A percentile compares a stretch with the other conserved stretches of the same genome.
phyloP scores from a whole-genome alignment of 805 yeast genomes.

The Saitoella complicata region DNA sequence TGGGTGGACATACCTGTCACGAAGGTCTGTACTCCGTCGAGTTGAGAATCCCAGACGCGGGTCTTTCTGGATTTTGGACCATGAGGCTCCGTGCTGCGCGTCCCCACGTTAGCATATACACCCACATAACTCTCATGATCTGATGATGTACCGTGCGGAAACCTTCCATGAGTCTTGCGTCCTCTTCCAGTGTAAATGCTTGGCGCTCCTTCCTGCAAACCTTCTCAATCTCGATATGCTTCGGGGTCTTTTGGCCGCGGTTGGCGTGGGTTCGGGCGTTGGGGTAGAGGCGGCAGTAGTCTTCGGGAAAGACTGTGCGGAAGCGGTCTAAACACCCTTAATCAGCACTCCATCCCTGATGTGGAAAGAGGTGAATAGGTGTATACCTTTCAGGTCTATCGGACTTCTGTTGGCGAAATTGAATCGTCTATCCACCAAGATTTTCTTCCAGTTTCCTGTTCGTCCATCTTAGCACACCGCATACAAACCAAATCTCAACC shows the following conservation, averaged over 20 bases:
- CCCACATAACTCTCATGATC: neutral
- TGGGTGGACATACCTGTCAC: constrained; percentile 20
- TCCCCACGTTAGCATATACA: neutral
- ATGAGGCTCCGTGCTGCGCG: constrained; percentile 27
- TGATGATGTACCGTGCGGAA: constrained; percentile 15
- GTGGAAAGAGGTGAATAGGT: constrained; percentile 2
- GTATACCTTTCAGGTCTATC: constrained; percentile 27
- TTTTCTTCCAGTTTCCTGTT: constrained; percentile 31
- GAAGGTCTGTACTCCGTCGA: constrained; percentile 28
- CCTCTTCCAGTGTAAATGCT: constrained; percentile 28
- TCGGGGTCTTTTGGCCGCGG: constrained; percentile 12
- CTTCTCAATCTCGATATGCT: constrained; percentile 21
- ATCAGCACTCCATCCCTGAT: neutral
- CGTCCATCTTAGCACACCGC: constrained; percentile 6
- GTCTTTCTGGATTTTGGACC: constrained; percentile 31
- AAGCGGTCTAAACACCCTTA: constrained; percentile 18
- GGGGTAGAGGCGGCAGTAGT: constrained; percentile 28
- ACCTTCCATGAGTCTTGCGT: constrained; percentile 26
- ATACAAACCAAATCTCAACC: neutral
- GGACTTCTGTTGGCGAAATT: constrained; percentile 29
- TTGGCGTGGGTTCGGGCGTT: constrained; percentile 29
- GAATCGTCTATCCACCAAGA: constrained; percentile 25
- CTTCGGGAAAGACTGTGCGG: constrained; percentile 30
- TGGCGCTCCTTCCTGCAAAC: constrained; percentile 29
- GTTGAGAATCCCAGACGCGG: constrained; percentile 22